Base-by-base conservation (phyloP, 2,329 filamentous ascomycete genomes). In the Periconia macrospinosa region DNA sequence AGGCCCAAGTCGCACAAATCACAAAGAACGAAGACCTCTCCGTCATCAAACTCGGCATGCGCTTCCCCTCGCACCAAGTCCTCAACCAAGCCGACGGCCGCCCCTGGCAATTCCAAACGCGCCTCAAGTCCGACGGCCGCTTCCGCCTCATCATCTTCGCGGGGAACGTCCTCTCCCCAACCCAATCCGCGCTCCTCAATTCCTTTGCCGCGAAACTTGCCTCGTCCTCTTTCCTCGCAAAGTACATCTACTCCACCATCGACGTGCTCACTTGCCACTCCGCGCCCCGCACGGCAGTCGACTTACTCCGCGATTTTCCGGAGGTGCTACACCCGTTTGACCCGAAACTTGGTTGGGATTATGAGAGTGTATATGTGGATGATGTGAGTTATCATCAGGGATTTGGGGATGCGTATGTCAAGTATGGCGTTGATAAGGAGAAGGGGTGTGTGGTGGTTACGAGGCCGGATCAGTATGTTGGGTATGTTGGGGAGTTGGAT, bases 381-480 rank as follows among this genome's bases (percentile, higher is more conserved):
- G 78, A 79, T 50, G 71, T 68, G 57, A 74, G 69, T 53, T 77
- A 77, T 53, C 72, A 77, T 54, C 70, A 76, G 54, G 76, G 75
- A 9, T 73, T 73, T 63, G 76, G 72, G 1, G 68, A 78, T 50
- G 74, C 78, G 19, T 82, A 89, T 62, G 74, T 80, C 52, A 78
- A 78, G 3, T 87, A 86, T 53, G 87, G 85, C 0, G 76, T 91
- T 1, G 78, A 85, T 58, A 67, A 59, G 17, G 74, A 80, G 49
- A 70, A 71, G 18, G 87, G 87, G 0, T 85, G 83, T 56, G 72
- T 85, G 3, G 80, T 88, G 0, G 74, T 86, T 1, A 75, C 86
- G 1, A 71, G 88, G 46, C 88, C 88, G 2, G 88, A 91, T 74
- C 85, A 88, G 65, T 86, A 90, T 69, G 81, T 90, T 30, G 79